Percentiles rank a stretch among this genome's conserved stretches.
Evolutionary conservation across 2,329 filamentous ascomycete species (phyloP).

Genomic region (Elsinoe perseae): DNA sequence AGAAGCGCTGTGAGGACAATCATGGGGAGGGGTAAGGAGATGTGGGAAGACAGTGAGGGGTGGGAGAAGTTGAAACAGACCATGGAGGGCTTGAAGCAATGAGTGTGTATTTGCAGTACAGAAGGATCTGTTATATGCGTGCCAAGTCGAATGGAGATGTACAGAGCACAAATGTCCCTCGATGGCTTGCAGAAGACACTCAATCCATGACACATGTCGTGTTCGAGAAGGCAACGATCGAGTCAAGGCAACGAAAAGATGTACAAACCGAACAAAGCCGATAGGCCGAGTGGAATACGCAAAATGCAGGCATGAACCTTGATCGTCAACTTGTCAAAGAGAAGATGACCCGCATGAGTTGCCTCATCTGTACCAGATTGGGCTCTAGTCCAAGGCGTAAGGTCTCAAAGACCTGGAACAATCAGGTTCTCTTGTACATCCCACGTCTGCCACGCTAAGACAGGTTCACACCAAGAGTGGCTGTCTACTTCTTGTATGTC

Average conservation of each 20-base stretch:
- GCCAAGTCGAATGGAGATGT: neutral
- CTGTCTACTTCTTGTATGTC: neutral
- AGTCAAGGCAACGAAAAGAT: neutral
- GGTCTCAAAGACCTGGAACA: neutral
- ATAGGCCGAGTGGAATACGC: neutral
- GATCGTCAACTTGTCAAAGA: neutral
- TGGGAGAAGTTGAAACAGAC: conserved; percentile 54
- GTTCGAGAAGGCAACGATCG: neutral
- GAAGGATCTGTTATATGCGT: neutral
- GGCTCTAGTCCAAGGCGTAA: no score
- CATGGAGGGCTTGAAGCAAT: conserved; percentile 35
- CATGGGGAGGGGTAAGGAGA: conserved; percentile 70
- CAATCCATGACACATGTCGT: neutral
- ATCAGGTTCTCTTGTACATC: neutral
- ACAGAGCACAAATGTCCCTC: neutral
- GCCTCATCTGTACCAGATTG: neutral
- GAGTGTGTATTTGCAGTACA: neutral
- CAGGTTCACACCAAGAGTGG: neutral
- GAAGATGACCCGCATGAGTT: neutral
- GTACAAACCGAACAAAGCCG: neutral
- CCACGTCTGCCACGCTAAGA: neutral
- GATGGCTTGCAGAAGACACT: neutral
- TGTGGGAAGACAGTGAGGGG: conserved; percentile 68
- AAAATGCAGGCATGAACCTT: neutral
- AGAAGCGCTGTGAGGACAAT: conserved; percentile 76